phyloP scores from a whole-genome alignment of 2,329 filamentous ascomycete species.

The Monosporascus sp. region DNA sequence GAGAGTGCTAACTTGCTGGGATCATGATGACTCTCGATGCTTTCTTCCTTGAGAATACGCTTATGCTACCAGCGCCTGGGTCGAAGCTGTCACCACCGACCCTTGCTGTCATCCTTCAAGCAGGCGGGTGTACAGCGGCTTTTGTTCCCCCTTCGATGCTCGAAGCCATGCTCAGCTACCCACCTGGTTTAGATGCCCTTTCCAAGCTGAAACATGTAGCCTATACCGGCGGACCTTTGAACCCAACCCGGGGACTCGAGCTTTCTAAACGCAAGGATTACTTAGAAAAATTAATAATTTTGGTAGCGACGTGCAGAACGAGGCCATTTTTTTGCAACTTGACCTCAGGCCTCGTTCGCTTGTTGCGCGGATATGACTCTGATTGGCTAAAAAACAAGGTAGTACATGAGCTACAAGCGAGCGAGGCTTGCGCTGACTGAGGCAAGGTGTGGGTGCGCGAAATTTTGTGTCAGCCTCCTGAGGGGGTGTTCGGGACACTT shows the following conservation, averaged over 20 bases:
- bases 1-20: conserved; percentile 5
- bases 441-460: too few relatives aligned
- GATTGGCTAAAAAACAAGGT: too few relatives aligned
- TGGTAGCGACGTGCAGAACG: too few relatives aligned
- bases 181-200: conserved; percentile 10
- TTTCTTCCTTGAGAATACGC: conserved; percentile 3
- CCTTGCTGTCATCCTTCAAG: conserved; percentile 14
- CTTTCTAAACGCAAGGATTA: conserved; percentile 12
- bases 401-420: too few relatives aligned
- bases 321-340: too few relatives aligned
- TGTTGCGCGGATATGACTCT: too few relatives aligned
- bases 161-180: conserved; percentile 17
- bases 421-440: too few relatives aligned
- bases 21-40: conserved; percentile 6
- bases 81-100: conserved; percentile 14
- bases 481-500: too few relatives aligned
- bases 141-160: conserved; percentile 15
- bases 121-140: conserved; percentile 10
- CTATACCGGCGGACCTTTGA: conserved; percentile 20
- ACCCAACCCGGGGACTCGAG: conserved; percentile 13
- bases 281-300: too few relatives aligned
- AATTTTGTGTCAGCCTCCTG: too few relatives aligned
- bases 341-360: too few relatives aligned
- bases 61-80: conserved; percentile 17
- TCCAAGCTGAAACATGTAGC: conserved; percentile 15